A percentile compares a stretch with the other conserved stretches of the same genome.
These are phyloP conservation scores for Russula virescens DNA, from an alignment of 768 basidiomycete genomes.

Conservation along the genomic window DNA sequence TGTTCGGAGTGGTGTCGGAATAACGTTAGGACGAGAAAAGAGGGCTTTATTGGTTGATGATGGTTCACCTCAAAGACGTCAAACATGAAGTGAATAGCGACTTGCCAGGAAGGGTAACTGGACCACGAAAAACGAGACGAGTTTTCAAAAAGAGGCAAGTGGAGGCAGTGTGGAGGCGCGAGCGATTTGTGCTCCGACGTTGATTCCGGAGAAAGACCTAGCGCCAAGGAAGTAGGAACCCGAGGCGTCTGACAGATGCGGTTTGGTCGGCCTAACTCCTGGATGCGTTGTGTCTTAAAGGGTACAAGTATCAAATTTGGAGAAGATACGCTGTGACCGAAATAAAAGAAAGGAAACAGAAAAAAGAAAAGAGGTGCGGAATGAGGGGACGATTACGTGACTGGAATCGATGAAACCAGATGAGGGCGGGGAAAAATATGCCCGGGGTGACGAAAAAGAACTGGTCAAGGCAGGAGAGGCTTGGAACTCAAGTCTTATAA, in stretches of 20 bases:
- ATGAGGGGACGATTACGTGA: constrained; percentile 18
- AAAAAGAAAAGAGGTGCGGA: constrained; percentile 4
- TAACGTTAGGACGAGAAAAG: constrained; percentile 6
- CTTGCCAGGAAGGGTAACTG: constrained; percentile 3
- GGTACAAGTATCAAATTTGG: constrained; percentile 7
- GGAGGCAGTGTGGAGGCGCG: not conserved
- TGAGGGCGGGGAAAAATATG: not conserved
- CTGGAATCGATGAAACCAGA: constrained; percentile 13
- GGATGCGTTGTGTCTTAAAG: not conserved
- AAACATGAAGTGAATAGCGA: not conserved
- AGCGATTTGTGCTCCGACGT: constrained; percentile 15
- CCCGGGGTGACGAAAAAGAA: too few species aligned
- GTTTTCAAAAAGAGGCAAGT: constrained; percentile 12
- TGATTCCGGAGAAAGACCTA: constrained; percentile 5
- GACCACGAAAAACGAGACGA: constrained; percentile 12
- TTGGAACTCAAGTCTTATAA: not conserved
- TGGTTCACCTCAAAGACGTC: not conserved
- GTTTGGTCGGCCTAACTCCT: constrained; percentile 3
- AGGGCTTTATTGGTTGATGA: not conserved
- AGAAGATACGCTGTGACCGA: not conserved
- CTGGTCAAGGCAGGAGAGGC: not conserved
- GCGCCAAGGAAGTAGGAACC: not conserved
- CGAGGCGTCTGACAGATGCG: constrained; percentile 1
- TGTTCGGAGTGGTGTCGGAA: constrained; percentile 6
- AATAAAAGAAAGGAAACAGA: not conserved